These are phyloP conservation scores for Aspergillus sp. DNA, from an alignment of 2,329 filamentous ascomycete species.

Conservation along the genomic window DNA sequence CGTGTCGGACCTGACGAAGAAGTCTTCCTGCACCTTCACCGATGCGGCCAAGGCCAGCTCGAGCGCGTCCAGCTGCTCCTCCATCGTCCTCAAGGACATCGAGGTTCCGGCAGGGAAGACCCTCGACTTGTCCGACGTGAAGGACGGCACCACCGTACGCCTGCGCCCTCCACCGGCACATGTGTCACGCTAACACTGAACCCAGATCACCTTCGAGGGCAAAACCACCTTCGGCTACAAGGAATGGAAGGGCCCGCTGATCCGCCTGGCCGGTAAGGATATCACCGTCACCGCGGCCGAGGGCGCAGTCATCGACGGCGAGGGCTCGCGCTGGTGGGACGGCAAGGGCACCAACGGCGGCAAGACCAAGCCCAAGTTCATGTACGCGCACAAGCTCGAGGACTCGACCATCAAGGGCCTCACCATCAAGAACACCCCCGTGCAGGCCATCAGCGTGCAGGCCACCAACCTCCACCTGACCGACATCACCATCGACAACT, in stretches of 20 bases:
- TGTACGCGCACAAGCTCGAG: conserved; percentile 45
- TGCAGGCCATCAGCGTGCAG: conserved; percentile 37
- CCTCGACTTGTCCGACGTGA: conserved; percentile 57
- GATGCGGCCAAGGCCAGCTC: conserved; percentile 49
- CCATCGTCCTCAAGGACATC: conserved; percentile 54
- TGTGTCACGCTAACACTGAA: background rate
- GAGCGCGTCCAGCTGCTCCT: conserved; percentile 53
- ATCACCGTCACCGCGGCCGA: conserved; percentile 53
- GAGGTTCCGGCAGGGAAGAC: conserved; percentile 58
- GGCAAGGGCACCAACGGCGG: conserved; percentile 60
- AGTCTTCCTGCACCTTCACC: conserved; percentile 56
- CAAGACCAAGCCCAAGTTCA: conserved; percentile 66
- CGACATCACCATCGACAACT: conserved; percentile 58
- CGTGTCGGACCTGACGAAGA: conserved; percentile 23
- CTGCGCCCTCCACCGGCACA: conserved; percentile 5
- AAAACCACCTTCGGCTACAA: conserved; percentile 65
- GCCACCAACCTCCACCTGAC: conserved; percentile 54
- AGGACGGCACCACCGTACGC: conserved; percentile 48
- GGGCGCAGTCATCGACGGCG: conserved; percentile 56
- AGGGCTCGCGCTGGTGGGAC: conserved; percentile 61
- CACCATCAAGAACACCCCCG: conserved; percentile 37
- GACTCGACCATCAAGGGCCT: conserved; percentile 34
- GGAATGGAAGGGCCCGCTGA: conserved; percentile 64
- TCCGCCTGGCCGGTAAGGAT: conserved; percentile 58
- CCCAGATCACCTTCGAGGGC: conserved; percentile 60